Conservation (phyloP, 306 rosid species). For the Vigna angularis region DNA sequence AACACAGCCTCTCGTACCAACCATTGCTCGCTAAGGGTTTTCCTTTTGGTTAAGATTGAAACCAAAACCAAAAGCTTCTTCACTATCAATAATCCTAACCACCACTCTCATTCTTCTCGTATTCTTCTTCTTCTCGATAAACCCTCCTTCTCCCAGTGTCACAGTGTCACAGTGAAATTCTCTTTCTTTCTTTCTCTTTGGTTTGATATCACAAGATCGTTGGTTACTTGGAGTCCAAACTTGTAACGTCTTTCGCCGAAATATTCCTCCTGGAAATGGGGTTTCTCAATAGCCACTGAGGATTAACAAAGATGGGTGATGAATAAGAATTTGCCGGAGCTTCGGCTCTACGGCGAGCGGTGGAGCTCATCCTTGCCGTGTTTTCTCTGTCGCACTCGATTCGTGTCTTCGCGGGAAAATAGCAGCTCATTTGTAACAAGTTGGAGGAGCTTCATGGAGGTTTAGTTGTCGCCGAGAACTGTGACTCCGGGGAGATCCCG, state of each 20-base stretch:
- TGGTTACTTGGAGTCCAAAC: slow-evolving; percentile 41
- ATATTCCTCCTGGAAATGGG: slow-evolving; percentile 60
- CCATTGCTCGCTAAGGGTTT: too few relatives aligned
- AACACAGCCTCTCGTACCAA: too few relatives aligned
- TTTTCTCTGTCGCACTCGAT: slow-evolving; percentile 71
- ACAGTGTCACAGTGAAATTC: slow-evolving; percentile 7
- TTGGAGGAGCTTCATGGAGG: slow-evolving; percentile 77
- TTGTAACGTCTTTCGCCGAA: slow-evolving; percentile 43
- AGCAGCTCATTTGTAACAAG: slow-evolving; percentile 76
- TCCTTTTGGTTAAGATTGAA: too few relatives aligned
- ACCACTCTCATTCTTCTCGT: too few relatives aligned
- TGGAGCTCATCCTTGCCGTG: slow-evolving; percentile 59
- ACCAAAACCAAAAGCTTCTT: too few relatives aligned
- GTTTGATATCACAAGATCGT: slow-evolving; percentile 29
- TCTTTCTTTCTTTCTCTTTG: neutral
- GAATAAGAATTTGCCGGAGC: slow-evolving; percentile 41
- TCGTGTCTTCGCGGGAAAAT: slow-evolving; percentile 77
- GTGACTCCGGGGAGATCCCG: slow-evolving; percentile 60
- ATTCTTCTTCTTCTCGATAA: too few relatives aligned
- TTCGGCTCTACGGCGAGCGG: slow-evolving; percentile 55
- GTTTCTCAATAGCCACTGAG: slow-evolving; percentile 42
- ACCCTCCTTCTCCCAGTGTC: too few relatives aligned
- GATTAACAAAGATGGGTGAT: slow-evolving; percentile 55
- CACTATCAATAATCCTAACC: too few relatives aligned
- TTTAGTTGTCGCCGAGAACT: slow-evolving; percentile 65